Percentiles rank a stretch among this genome's conserved stretches.
These are phyloP conservation scores for Plantago lanceolata DNA, from an alignment of 305 asterid genomes.

Conservation along the genomic window DNA sequence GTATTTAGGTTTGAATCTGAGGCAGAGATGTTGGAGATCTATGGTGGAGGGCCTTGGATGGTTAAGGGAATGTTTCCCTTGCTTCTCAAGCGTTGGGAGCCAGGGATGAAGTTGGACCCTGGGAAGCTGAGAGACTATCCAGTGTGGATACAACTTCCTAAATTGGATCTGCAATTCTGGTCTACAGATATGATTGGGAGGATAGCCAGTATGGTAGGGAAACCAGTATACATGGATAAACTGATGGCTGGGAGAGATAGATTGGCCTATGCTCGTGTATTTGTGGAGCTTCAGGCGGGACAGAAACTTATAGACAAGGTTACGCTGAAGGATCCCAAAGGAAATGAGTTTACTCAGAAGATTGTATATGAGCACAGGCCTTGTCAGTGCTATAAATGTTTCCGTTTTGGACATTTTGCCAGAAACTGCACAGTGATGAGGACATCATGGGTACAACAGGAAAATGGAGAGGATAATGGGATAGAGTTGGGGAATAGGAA, in stretches of 20 bases:
- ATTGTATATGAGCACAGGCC: not conserved
- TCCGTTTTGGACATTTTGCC: not conserved
- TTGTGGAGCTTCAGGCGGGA: not conserved
- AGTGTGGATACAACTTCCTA: not conserved
- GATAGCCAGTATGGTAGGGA: not conserved
- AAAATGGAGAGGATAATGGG: too few species aligned
- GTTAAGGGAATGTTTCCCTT: not conserved
- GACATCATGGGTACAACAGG: too few species aligned
- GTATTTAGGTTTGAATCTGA: not conserved
- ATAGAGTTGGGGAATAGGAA: too few species aligned
- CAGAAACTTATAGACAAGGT: not conserved
- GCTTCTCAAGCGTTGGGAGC: not conserved
- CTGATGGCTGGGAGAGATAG: too few species aligned
- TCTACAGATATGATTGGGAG: not conserved
- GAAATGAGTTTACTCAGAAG: not conserved
- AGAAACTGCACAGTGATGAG: too few species aligned
- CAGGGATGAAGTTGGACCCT: not conserved
- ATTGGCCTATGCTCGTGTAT: not conserved
- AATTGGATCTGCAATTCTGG: not conserved
- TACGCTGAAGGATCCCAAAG: not conserved
- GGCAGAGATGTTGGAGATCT: not conserved
- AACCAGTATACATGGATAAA: not conserved
- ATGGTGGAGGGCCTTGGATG: not conserved
- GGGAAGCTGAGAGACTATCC: not conserved
- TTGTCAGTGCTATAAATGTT: not conserved